Percentiles rank a stretch among this genome's conserved stretches.
Conservation (phyloP, 441 rosid species). For the Kokia cookei region DNA sequence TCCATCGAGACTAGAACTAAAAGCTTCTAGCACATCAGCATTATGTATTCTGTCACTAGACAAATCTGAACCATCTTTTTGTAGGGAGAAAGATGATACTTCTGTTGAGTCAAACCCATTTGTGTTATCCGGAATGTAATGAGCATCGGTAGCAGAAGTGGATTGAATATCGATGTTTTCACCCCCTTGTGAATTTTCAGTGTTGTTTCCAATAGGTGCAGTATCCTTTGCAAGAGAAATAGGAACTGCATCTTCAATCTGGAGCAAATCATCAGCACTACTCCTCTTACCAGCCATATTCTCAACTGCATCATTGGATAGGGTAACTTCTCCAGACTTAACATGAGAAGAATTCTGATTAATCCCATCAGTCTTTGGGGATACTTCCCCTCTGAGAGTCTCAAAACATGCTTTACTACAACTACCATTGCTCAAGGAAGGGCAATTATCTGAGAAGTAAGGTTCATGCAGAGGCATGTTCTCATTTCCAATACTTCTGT, state of each 20-base stretch:
- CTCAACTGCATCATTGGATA: slow-evolving; percentile 19
- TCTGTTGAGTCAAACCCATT: slow-evolving; percentile 23
- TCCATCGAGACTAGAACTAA: slow-evolving; percentile 54
- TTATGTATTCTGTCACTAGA: slow-evolving; percentile 39
- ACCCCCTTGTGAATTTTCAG: slow-evolving; percentile 11
- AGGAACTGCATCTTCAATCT: slow-evolving; percentile 22
- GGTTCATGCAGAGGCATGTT: slow-evolving; percentile 11
- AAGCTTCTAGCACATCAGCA: slow-evolving; percentile 38
- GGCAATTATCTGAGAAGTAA: slow-evolving; percentile 15
- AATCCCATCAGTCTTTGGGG: slow-evolving; percentile 21
- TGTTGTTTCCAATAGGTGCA: slow-evolving; percentile 13
- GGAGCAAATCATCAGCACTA: slow-evolving; percentile 11
- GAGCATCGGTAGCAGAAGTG: slow-evolving; percentile 19
- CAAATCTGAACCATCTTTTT: slow-evolving; percentile 38
- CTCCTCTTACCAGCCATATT: slow-evolving; percentile 16
- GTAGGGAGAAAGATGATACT: slow-evolving; percentile 18
- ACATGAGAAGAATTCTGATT: slow-evolving; percentile 23
- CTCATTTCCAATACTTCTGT: slow-evolving; percentile 7
- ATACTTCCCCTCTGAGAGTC: slow-evolving; percentile 22
- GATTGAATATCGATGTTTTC: slow-evolving; percentile 25
- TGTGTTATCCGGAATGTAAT: slow-evolving; percentile 28
- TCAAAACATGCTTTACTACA: slow-evolving; percentile 16
- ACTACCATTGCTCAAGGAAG: slow-evolving; percentile 20
- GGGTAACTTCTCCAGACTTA: slow-evolving; percentile 23
- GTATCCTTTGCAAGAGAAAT: slow-evolving; percentile 28